Evolutionary conservation across 2,329 filamentous ascomycete species (phyloP).

Genomic region (Hysterium pulicare): DNA sequence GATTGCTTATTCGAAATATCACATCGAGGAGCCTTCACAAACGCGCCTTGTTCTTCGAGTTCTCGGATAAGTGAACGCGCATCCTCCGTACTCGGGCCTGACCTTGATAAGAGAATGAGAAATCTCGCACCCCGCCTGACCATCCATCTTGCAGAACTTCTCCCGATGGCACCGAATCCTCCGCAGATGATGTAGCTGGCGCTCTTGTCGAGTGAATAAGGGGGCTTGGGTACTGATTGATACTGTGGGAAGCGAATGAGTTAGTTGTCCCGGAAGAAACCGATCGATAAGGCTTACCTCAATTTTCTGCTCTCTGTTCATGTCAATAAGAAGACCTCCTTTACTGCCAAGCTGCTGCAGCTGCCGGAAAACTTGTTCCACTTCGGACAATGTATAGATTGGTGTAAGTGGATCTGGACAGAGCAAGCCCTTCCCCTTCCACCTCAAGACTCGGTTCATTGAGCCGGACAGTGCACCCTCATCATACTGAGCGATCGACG

Average conservation of each 20-base stretch:
- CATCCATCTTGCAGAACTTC: slow-evolving; percentile 1
- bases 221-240: background rate
- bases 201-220: background rate
- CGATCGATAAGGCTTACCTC: background rate
- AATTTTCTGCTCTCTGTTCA: background rate
- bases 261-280: background rate
- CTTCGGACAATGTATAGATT: background rate
- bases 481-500: background rate
- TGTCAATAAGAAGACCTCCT: background rate
- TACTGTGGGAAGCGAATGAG: background rate
- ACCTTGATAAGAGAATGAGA: slow-evolving; percentile 1
- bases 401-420: background rate
- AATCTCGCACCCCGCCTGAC: background rate
- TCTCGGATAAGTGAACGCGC: background rate
- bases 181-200: slow-evolving; percentile 1
- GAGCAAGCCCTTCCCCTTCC: background rate
- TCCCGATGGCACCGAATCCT: slow-evolving; percentile 4
- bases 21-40: background rate
- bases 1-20: slow-evolving; percentile 1
- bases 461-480: background rate
- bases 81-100: background rate
- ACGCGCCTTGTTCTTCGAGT: background rate
- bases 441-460: background rate
- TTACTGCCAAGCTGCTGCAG: background rate
- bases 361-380: background rate